Evolutionary conservation across 2,329 filamentous ascomycete species (phyloP), one percentile per base, ranked within the genome.

Genomic region (Herpotrichia juniperi): DNA sequence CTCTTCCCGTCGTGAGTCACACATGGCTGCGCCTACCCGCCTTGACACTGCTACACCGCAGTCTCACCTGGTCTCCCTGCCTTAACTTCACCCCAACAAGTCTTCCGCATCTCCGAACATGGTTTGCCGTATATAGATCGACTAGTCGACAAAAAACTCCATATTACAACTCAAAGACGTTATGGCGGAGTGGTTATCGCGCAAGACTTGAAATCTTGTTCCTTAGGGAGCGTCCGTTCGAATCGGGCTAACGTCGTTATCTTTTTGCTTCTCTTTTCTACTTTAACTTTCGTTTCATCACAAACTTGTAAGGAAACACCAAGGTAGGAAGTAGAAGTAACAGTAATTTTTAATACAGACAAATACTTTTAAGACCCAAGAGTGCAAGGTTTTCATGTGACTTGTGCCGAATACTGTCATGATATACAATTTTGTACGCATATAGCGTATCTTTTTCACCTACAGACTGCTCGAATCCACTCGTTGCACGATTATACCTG

Each of bases 401-500:
- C n/a, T n/a, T n/a, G n/a, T n/a, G n/a, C n/a, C n/a, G n/a, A n/a
- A n/a, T n/a, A n/a, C 7, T 37, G 34, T 9, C 17, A 8, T 40
- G 21, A 40, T 40, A 11, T 40, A 40, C 37, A 40, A 24, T 40
- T 40, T 37, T 24, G 9, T 24, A 24, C 21, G 7, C 5, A 37
- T 17, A 37, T n/a, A 4, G 22, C 19, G 22, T 28, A 7, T 16
- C 21, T n/a, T 21, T 40, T 30, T 35, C 24, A 37, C 43, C n/a
- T 53, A 72, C 9, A 72, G 46, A 17, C 67, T 48, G 44, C 63
- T 61, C 2, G 61, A 51, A 34, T 62, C 57, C 6, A 93, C 82
- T 64, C 87, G 87, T 76, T 97, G 93, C 48, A 99, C 91, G 43
- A 97, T 91, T 69, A 97, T 83, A 0, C 93, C 94, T 9, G 90